Evolutionary conservation across 1,139 yeast species (phyloP).

Genomic region (Candida tropicalis): DNA sequence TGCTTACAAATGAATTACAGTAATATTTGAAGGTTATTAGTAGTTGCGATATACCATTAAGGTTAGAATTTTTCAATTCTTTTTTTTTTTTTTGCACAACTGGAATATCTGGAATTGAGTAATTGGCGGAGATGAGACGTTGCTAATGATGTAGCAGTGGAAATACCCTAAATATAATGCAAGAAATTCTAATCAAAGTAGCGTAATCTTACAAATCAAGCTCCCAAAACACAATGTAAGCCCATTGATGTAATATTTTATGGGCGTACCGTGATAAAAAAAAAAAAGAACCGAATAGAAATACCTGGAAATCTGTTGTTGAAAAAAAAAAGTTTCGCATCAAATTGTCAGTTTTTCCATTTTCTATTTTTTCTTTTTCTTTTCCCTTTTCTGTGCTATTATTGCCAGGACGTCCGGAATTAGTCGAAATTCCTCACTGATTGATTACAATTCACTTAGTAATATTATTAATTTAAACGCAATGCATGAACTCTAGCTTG

Average conservation of each 20-base stretch:
- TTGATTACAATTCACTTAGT: constrained; percentile 8
- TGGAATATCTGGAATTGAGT: background rate
- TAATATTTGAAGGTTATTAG: background rate
- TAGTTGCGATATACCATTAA: background rate
- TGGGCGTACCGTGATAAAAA: no score
- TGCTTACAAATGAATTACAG: constrained; percentile 3
- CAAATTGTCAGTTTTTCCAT: background rate
- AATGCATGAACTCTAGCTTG: background rate
- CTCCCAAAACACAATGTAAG: no score
- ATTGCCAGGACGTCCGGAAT: constrained; percentile 3
- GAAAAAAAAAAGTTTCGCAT: constrained; percentile 2
- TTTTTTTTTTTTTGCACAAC: background rate
- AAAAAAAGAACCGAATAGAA: no score
- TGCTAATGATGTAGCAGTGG: background rate
- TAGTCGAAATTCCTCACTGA: background rate
- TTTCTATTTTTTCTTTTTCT: background rate
- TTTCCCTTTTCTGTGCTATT: no score
- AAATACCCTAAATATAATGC: background rate
- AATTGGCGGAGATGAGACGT: constrained; percentile 3
- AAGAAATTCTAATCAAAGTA: background rate
- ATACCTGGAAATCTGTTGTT: no score
- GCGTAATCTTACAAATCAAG: background rate
- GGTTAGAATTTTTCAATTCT: no score
- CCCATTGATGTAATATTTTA: no score
- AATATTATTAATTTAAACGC: constrained; percentile 2